phyloP scores from a whole-genome alignment of 1,284 basidiomycete species.

The Moesziomyces parantarcticus region DNA sequence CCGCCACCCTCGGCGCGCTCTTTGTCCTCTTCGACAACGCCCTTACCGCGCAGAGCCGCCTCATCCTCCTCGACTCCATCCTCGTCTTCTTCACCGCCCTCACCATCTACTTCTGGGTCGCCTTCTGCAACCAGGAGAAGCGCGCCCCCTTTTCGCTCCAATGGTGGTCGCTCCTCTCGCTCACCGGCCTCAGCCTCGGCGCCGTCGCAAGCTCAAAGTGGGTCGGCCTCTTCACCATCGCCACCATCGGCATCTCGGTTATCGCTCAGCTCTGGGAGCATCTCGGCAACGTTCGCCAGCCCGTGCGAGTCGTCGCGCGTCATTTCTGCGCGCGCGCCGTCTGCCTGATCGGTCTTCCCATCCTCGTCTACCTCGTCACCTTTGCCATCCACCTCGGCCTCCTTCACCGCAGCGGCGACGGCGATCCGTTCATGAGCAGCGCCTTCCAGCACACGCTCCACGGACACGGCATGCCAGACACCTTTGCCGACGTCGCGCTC shows the following conservation, averaged over 20 bases:
- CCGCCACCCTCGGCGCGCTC: constrained; percentile 86
- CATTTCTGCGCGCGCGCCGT: constrained; percentile 90
- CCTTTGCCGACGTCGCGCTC: constrained; percentile 84
- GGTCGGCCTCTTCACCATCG: constrained; percentile 99
- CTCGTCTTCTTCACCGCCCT: constrained; percentile 97
- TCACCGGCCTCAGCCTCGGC: constrained; percentile 88
- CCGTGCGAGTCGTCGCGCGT: constrained; percentile 78
- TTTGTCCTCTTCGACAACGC: constrained; percentile 98
- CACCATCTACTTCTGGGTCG: constrained; percentile 85
- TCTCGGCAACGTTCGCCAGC: constrained; percentile 85
- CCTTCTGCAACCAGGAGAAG: constrained; percentile 90
- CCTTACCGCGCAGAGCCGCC: constrained; percentile 90
- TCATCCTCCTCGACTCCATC: constrained; percentile 96
- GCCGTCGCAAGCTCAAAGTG: constrained; percentile 95
- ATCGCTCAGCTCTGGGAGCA: constrained; percentile 88
- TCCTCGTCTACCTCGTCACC: constrained; percentile 91
- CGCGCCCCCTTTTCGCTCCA: constrained; percentile 76
- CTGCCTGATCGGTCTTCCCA: constrained; percentile 86
- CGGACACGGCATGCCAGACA: constrained; percentile 91
- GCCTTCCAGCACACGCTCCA: constrained; percentile 96
- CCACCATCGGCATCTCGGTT: constrained; percentile 87
- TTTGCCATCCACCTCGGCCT: constrained; percentile 94
- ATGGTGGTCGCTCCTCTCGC: constrained; percentile 94
- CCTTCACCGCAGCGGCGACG: constrained; percentile 88
- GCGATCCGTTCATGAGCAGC: constrained; percentile 98